Evolutionary conservation across 2,329 filamentous ascomycete species (phyloP).

Genomic region (Aspergillus japonicus): DNA sequence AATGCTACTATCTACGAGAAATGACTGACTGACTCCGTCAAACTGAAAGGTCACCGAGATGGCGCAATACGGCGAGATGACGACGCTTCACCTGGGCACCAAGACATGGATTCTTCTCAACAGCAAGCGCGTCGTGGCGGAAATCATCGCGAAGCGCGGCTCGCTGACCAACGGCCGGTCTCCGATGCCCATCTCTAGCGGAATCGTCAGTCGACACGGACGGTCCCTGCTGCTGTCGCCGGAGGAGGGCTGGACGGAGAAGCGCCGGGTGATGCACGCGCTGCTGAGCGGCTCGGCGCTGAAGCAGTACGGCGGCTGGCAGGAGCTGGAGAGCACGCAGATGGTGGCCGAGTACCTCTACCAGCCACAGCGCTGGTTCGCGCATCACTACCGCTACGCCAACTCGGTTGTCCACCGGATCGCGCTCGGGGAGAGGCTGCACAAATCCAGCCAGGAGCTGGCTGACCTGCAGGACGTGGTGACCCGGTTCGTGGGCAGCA

Average conservation of each 20-base stretch:
- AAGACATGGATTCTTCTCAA: constrained; percentile 49
- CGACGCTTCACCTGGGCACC: constrained; percentile 31
- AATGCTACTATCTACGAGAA: background rate
- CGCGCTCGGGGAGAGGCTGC: constrained; percentile 31
- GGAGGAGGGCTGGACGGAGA: constrained; percentile 37
- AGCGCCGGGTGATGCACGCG: constrained; percentile 42
- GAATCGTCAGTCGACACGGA: constrained; percentile 34
- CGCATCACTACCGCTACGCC: constrained; percentile 44
- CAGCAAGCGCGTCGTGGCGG: constrained; percentile 38
- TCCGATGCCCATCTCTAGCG: constrained; percentile 37
- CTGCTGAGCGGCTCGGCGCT: constrained; percentile 38
- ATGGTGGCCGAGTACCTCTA: constrained; percentile 38
- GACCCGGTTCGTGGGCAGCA: constrained; percentile 36
- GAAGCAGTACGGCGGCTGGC: constrained; percentile 34
- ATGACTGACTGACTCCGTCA: too few species aligned
- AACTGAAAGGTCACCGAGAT: background rate
- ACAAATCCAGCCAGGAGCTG: constrained; percentile 34
- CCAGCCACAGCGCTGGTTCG: constrained; percentile 38
- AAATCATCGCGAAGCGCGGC: constrained; percentile 41
- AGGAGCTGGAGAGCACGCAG: constrained; percentile 39
- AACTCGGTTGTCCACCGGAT: constrained; percentile 41
- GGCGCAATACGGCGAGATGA: constrained; percentile 34
- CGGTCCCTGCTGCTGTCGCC: constrained; percentile 35
- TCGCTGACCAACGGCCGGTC: constrained; percentile 36
- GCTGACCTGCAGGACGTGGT: constrained; percentile 40